Base-by-base conservation (phyloP, 2,329 filamentous ascomycete genomes). In the Hansfordia pulvinata region DNA sequence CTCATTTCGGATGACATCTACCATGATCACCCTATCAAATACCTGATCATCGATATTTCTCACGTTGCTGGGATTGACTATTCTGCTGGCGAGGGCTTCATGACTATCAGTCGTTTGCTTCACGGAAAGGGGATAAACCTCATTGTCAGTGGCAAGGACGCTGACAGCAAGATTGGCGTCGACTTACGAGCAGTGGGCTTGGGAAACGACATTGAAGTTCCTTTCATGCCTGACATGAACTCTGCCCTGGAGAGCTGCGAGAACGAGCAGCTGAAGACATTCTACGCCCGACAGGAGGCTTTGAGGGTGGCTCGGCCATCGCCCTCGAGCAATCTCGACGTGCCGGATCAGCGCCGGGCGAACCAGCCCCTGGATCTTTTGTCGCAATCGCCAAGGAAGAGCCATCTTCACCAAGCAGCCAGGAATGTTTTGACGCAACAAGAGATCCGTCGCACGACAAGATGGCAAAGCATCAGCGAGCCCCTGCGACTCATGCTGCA, bases 61-160 rank as follows among this genome's bases (percentile, higher is more conserved):
- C 79, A 90, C 35, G 90, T 98, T 21, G 86, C 79, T 10, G 90
- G 88, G 6, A 70, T 96, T 13, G 90, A 98, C 52, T 98, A 93
- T 49, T 96, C 88, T 0, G 88, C 90, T 1, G 88, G 85, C 1
- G 90, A 98, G 50, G 90, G 83, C 0, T 96, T 98, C 48, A 85
- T 82, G 32, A 79, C 86, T 10, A 85, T 98, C 51, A 90, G 86
- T 46, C 74, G 90, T 13, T 66, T 96, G 12, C 60, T 96, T 3
- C 62, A 74, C 34, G 73, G 76, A 35, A 81, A 83, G 44, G 73
- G 75, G 15, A 81, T 98, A 19, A 69, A 77, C 30, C 69, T 94
- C 31, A 71, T 90, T 10, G 64, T 98, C 30, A 90, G 84, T 28
- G 83, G 86, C 2, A 70, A 96, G 3, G 74, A 83, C 19, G 64